These are phyloP conservation scores for Pythium sp. DNA, from an alignment of 352 stramenopile genomes.

Conservation along the genomic window DNA sequence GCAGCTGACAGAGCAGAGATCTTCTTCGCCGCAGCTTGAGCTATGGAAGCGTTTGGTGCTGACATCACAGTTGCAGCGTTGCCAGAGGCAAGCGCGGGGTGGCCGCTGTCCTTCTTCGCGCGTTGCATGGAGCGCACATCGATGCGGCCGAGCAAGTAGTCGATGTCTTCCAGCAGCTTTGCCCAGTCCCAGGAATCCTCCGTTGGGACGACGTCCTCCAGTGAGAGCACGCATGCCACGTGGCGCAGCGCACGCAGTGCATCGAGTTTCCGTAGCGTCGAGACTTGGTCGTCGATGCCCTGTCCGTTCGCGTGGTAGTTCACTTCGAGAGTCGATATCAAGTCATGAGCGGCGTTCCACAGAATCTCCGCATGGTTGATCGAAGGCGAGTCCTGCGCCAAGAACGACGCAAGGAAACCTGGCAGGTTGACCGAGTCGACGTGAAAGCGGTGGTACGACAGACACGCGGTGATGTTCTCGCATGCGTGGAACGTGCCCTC, in stretches of 20 bases:
- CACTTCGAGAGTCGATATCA: slow-evolving; percentile 86
- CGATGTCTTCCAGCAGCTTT: slow-evolving; percentile 74
- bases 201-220: slow-evolving; percentile 66
- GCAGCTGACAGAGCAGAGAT: slow-evolving; percentile 15
- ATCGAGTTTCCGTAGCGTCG: slow-evolving; percentile 66
- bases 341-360: slow-evolving; percentile 89
- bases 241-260: slow-evolving; percentile 60
- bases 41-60: background rate
- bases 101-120: slow-evolving; percentile 22
- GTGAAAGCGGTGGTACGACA: slow-evolving; percentile 95
- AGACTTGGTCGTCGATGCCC: slow-evolving; percentile 33
- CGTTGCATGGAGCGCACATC: slow-evolving; percentile 42
- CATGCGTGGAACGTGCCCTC: slow-evolving; percentile 91
- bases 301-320: slow-evolving; percentile 61
- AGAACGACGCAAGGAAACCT: slow-evolving; percentile 87
- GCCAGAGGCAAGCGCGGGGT: slow-evolving; percentile 11
- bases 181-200: slow-evolving; percentile 80
- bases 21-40: slow-evolving; percentile 2
- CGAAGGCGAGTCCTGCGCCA: slow-evolving; percentile 86
- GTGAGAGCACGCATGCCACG: slow-evolving; percentile 53
- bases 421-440: slow-evolving; percentile 90
- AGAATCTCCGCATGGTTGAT: slow-evolving; percentile 92
- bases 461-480: slow-evolving; percentile 91
- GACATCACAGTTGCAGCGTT: background rate
- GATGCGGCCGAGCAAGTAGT: slow-evolving; percentile 56